Conservation (phyloP, 257 asterid species). For the Echium plantagineum region DNA sequence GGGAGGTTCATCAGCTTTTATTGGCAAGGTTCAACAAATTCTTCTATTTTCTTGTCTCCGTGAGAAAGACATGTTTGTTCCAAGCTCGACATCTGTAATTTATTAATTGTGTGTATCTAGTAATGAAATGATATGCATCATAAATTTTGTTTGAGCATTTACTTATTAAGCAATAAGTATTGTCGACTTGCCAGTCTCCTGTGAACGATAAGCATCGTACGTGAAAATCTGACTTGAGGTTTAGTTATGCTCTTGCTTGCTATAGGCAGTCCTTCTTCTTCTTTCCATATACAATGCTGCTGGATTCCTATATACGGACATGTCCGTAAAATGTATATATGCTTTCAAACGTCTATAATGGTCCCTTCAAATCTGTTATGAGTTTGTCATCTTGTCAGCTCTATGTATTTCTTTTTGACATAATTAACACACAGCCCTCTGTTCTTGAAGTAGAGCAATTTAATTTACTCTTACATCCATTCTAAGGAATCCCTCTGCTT, state of each 20-base stretch:
- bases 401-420: background rate
- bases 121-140: no score
- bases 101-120: no score
- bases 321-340: background rate
- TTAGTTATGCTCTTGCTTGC: background rate
- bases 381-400: background rate
- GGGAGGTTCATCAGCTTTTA: conserved; percentile 87
- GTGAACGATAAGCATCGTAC: background rate
- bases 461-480: no score
- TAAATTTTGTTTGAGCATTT: no score
- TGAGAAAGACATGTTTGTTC: background rate
- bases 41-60: background rate
- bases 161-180: no score
- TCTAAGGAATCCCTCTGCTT: background rate
- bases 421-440: no score
- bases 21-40: conserved; percentile 57
- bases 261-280: background rate
- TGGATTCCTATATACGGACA: background rate
- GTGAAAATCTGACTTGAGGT: background rate
- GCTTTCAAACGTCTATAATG: background rate
- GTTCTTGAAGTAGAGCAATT: no score
- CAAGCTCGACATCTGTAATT: no score
- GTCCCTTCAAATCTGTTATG: background rate
- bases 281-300: background rate
- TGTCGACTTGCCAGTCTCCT: background rate